Evolutionary conservation across 2,329 filamentous ascomycete genomes (phyloP), one percentile per base, ranked within the genome.

Genomic region (Botrytis pseudocinerea): DNA sequence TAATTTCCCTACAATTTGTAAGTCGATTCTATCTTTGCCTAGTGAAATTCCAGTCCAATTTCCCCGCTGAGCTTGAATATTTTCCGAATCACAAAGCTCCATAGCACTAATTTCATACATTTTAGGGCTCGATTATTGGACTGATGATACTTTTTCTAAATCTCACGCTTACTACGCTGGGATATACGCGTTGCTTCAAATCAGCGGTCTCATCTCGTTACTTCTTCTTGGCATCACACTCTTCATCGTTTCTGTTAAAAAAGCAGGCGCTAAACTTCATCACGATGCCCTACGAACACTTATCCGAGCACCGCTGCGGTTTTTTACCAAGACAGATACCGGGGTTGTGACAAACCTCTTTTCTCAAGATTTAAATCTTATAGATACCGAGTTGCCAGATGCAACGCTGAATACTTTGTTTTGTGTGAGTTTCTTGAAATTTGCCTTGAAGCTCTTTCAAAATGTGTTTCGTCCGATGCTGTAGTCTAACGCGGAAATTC

Each of bases 1-100:
- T 0, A 79, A 79, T 64, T 80, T 77, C 60, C 73, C 77, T 66
- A 78, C 76, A n/a, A 76, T 80, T 62, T 80, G 78, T 74, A 46
- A 74, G 74, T 75, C 25, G 35, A 14, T 25, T 74, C 64, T 57
- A 28, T 12, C 65, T 16, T 38, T 66, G 22, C 16, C 18, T 60
- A 35, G 5, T 20, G 38, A 35, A 51, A 40, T 54, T 25, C 22
- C 25, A 32, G 54, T 18, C 10, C 22, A 4, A 4, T 44, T 46
- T 8, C 48, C 48, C 14, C 20, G 48, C 32, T 70, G 14, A 3
- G 25, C 2, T 14, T 51, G 38, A 40, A 74, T 25, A 10, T 22
- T 20, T 35, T 40, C 8, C 59, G 20, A 44, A 35, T 14, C 22
- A 35, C 7, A n/a, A 38, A 32, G 10, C 12, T 28, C 48, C 51